Base-by-base conservation (phyloP, 2,329 filamentous ascomycete species). In the Bipolaris sorokiniana region DNA sequence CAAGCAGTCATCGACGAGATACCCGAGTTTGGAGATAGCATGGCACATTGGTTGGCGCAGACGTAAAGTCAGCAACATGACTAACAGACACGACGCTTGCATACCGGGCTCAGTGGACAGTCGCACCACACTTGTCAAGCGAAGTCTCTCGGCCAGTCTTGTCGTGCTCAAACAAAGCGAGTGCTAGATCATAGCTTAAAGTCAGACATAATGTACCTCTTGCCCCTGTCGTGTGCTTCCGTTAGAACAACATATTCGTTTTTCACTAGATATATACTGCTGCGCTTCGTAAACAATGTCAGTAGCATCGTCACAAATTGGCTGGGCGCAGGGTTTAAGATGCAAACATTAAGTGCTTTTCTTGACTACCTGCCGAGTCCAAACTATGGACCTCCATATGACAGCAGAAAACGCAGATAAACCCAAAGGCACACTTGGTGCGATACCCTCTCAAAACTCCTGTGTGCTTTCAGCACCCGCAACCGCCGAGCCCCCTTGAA, bases 291-390 rank as follows among this genome's bases (percentile, higher is more conserved):
- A 11, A 6, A n/a, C 18, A 7, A 22, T 13, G 10, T 22, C 15
- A 40, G 10, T 33, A 2, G 28, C 28, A 28, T 36, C n/a, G 40
- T 46, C 26, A 49, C 40, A 34, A 6, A 33, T 16, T 16, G 20
- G 54, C 9, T 34, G 13, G 9, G 13, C 34, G 11, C 1, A 36
- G 18, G 13, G 46, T 36, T 41, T 38, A 42, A 58, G 52, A 65
- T 64, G 62, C 56, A 69, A 66, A 56, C 62, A 68, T 70, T 70
- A 69, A 63, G 57, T 47, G 61, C 58, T 63, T 69, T 60, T 63
- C 48, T 62, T 57, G 56, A 60, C 54, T 48, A 51, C 63, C 28
- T 62, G 51, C 41, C 20, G 41, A 59, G 57, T 42, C 54, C 46
- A 37, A 38, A 46, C 31, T 56, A 59, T 37, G 42, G 38, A 34